phyloP scores from a whole-genome alignment of 2,329 filamentous ascomycete species.

The Ceratocystiopsis brevicomis region DNA sequence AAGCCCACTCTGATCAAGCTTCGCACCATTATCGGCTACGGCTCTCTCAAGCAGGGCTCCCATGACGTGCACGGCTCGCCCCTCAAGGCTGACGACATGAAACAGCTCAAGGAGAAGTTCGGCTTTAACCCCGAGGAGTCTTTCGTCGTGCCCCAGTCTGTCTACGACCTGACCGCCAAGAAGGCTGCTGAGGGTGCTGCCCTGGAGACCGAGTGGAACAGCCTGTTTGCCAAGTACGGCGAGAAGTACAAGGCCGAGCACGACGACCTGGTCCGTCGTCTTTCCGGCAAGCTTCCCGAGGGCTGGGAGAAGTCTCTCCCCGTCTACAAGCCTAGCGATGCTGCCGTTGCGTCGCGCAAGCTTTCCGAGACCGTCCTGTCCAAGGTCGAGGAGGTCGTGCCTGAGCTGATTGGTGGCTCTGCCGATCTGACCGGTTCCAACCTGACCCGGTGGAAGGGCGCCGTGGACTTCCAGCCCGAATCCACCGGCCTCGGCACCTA shows the following conservation, averaged over 20 bases:
- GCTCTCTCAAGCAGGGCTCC: conserved; percentile 82
- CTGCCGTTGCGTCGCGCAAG: conserved; percentile 82
- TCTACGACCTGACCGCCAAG: conserved; percentile 82
- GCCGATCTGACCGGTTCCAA: conserved; percentile 97
- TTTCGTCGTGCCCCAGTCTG: conserved; percentile 85
- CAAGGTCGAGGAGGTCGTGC: conserved; percentile 66
- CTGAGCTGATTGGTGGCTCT: conserved; percentile 87
- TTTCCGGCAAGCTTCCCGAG: conserved; percentile 68
- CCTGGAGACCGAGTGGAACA: conserved; percentile 85
- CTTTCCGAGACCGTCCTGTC: conserved; percentile 84
- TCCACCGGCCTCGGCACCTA: conserved; percentile 66
- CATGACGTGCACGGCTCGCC: conserved; percentile 91
- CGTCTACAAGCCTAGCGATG: conserved; percentile 69
- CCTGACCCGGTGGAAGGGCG: conserved; percentile 94
- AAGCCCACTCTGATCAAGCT: conserved; percentile 97
- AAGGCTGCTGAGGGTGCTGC: conserved; percentile 72
- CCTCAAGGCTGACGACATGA: conserved; percentile 84
- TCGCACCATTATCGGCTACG: conserved; percentile 91
- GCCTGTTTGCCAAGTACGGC: conserved; percentile 74
- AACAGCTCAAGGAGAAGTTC: conserved; percentile 85
- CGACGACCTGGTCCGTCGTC: conserved; percentile 64
- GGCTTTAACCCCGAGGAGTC: conserved; percentile 89
- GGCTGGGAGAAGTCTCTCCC: conserved; percentile 93
- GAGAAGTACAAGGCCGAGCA: conserved; percentile 59
- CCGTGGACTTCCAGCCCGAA: conserved; percentile 92